Evolutionary conservation across 768 basidiomycete species (phyloP).

Genomic region (Artomyces pyxidatus): DNA sequence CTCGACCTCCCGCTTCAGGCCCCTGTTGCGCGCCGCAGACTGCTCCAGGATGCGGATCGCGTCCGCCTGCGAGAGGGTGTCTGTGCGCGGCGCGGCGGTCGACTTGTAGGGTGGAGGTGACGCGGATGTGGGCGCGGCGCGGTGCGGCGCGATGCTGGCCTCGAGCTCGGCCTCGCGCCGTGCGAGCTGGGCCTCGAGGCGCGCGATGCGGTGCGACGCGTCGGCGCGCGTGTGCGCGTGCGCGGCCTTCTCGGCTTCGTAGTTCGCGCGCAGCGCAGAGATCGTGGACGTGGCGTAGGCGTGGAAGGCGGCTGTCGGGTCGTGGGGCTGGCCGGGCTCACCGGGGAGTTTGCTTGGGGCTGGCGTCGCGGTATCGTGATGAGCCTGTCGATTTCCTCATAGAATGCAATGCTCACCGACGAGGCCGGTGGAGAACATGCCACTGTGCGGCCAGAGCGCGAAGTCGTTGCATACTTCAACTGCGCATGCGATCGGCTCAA

Average conservation of each 20-base stretch:
- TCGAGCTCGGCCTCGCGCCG: slow-evolving; percentile 52
- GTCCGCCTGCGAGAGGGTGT: slow-evolving; percentile 9
- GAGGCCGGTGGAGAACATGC: slow-evolving; percentile 2
- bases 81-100: not conserved
- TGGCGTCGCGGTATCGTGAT: not conserved
- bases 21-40: slow-evolving; percentile 10
- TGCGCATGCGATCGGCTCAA: slow-evolving; percentile 5
- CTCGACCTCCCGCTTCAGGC: slow-evolving; percentile 8
- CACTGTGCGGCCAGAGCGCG: slow-evolving; percentile 13
- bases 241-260: slow-evolving; percentile 35
- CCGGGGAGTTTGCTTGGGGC: not conserved
- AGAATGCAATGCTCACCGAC: not conserved
- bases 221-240: slow-evolving; percentile 33
- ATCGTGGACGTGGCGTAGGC: slow-evolving; percentile 40
- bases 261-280: slow-evolving; percentile 31
- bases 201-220: slow-evolving; percentile 33
- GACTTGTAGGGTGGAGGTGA: not conserved
- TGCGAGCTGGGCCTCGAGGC: slow-evolving; percentile 46
- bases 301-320: slow-evolving; percentile 21
- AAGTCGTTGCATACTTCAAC: slow-evolving; percentile 16
- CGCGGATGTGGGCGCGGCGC: not conserved
- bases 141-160: slow-evolving; percentile 17
- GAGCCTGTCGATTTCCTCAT: not conserved
- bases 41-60: slow-evolving; percentile 13
- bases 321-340: slow-evolving; percentile 4